Conservation (phyloP, 257 asterid species). For the Schizonepeta tenuifolia region DNA sequence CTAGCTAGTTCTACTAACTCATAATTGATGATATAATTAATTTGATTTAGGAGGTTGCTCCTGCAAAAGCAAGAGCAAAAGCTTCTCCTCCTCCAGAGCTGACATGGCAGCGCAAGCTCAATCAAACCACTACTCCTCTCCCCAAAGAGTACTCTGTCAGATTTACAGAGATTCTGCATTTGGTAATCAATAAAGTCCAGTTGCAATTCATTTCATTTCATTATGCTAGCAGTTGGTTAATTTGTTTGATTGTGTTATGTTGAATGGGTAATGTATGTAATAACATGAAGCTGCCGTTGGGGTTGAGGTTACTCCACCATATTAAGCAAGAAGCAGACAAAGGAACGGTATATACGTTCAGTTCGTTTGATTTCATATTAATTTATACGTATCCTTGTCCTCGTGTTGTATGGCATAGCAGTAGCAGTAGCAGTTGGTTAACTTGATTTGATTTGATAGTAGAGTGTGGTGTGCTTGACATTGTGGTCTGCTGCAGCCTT, state of each 20-base stretch:
- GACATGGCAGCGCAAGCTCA: constrained; percentile 74
- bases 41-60: constrained; percentile 42
- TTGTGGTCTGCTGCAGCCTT: constrained; percentile 52
- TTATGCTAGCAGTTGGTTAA: neutral
- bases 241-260: neutral
- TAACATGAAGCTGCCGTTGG: constrained; percentile 47
- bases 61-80: constrained; percentile 30
- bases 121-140: constrained; percentile 29
- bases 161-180: constrained; percentile 47
- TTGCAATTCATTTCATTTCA: no score
- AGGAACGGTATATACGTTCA: constrained; percentile 45
- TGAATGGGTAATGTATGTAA: constrained; percentile 28
- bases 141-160: constrained; percentile 40
- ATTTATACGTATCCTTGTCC: no score
- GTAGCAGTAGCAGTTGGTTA: no score
- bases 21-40: no score
- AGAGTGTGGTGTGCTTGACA: no score
- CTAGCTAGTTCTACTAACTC: neutral
- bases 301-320: constrained; percentile 45
- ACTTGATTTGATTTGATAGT: no score
- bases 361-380: no score
- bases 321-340: constrained; percentile 46
- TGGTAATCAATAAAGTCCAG: constrained; percentile 4
- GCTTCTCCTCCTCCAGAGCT: constrained; percentile 46
- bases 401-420: no score